Base-by-base conservation (phyloP, 352 stramenopile genomes). In the Globisporangium spiculum region DNA sequence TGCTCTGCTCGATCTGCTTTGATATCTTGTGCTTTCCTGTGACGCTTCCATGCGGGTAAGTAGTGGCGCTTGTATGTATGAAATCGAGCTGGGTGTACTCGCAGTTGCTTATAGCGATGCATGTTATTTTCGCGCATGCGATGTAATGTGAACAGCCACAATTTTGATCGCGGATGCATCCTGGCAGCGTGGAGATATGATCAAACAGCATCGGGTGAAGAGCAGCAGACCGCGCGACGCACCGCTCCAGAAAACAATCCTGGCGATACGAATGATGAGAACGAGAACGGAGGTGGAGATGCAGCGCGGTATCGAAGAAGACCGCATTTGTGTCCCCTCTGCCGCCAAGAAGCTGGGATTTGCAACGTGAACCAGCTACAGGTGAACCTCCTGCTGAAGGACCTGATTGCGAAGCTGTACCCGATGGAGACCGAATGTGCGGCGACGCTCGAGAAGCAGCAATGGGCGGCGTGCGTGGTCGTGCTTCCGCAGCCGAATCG, bases 131-230 rank as follows among this genome's bases (percentile, higher is more conserved):
- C 18, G 22, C 20, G 27, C 20, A 36, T 41, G 20, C 6, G 44
- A 52, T 46, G 44, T 48, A 14, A 60, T 60, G 46, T 46, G n/a
- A 12, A 26, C 36, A 93, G 86, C n/a, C 86, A 93, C 72, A 93
- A 93, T 73, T 93, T 92, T 64, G 86, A 93, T 66, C 84, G 86
- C 9, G 86, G 86, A 7, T 93, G 86, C 66, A 86, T 93, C 30
- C 63, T 93, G 26, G 83, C 74, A 0, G 85, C 85, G 5, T 93
- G 85, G 85, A 63, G 71, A 4, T 78, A 88, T 55, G 74, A 84
- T 32, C 53, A 60, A 20, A 36, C 36, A 26, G 16, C 7, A 9
- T 27, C 52, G 12, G 52, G 3, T 22, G 32, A 27, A 16, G 20
- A 20, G 26, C 52, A 24, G 8, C 53, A 30, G 7, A 24, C n/a